Evolutionary conservation across 1,284 basidiomycete genomes (phyloP).

Genomic region (Apiotrichum brassicae): DNA sequence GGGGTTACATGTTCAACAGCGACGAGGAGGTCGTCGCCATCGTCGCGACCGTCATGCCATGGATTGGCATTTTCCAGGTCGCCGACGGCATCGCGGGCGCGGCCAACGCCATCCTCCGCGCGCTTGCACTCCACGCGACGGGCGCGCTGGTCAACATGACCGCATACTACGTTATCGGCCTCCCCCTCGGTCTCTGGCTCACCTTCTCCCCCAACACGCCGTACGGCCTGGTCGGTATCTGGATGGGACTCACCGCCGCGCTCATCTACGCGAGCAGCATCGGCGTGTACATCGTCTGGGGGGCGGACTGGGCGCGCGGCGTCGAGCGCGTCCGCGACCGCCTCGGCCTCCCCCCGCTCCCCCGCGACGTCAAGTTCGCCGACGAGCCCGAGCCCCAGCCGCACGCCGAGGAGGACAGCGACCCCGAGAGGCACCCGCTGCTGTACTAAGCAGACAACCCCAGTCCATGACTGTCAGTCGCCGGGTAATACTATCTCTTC

Average conservation of each 20-base stretch:
- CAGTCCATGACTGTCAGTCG: no score
- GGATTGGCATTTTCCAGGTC: constrained; percentile 63
- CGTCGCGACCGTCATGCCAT: constrained; percentile 65
- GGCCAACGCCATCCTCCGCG: constrained; percentile 67
- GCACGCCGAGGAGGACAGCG: neutral
- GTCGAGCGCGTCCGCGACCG: constrained; percentile 45
- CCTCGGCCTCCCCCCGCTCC: constrained; percentile 27
- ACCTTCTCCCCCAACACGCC: constrained; percentile 41
- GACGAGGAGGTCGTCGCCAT: constrained; percentile 59
- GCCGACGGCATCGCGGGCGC: constrained; percentile 63
- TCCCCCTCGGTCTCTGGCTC: constrained; percentile 50
- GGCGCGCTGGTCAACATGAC: constrained; percentile 51
- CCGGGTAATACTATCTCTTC: no score
- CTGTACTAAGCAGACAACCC: no score
- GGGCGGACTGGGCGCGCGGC: constrained; percentile 47
- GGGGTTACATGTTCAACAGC: constrained; percentile 78
- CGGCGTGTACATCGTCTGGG: constrained; percentile 42
- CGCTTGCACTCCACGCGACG: constrained; percentile 58
- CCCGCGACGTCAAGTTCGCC: constrained; percentile 10
- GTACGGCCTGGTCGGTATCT: constrained; percentile 47
- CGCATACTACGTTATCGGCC: constrained; percentile 50
- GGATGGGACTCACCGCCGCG: constrained; percentile 49
- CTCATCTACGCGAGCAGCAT: constrained; percentile 44
- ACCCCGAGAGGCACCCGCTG: constrained; percentile 48
- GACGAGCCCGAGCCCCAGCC: constrained; percentile 8